A percentile compares a stretch with the other conserved stretches of the same genome.
These are phyloP conservation scores for Sclerospora graminicola DNA, from an alignment of 352 stramenopile species.

Conservation along the genomic window DNA sequence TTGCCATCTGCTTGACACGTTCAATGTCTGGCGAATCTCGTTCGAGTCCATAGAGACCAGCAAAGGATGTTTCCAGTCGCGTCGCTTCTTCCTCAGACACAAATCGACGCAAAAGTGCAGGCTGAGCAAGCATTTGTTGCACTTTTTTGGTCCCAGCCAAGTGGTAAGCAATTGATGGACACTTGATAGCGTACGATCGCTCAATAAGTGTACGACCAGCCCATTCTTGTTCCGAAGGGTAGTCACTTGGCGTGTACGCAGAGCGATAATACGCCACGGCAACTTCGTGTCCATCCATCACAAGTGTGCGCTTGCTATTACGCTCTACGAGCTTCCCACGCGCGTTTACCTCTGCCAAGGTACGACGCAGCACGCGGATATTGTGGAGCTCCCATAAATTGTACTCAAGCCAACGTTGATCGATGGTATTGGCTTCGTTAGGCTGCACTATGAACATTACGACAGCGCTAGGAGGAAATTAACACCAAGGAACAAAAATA, in stretches of 20 bases:
- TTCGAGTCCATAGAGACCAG: slow-evolving; percentile 91
- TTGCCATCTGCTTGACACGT: slow-evolving; percentile 64
- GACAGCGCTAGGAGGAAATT: slow-evolving; percentile 31
- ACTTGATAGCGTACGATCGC: slow-evolving; percentile 91
- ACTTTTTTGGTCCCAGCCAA: slow-evolving; percentile 97
- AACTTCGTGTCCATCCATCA: slow-evolving; percentile 72
- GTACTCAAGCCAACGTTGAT: slow-evolving; percentile 90
- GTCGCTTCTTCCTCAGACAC: slow-evolving; percentile 55
- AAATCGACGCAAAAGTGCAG: slow-evolving; percentile 84
- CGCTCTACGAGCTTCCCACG: slow-evolving; percentile 25
- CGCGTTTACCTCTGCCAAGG: slow-evolving; percentile 53
- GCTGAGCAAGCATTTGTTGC: slow-evolving; percentile 90
- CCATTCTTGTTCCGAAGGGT: slow-evolving; percentile 89
- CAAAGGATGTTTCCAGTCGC: slow-evolving; percentile 88
- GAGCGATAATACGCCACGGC: slow-evolving; percentile 93
- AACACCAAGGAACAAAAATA: too few relatives aligned
- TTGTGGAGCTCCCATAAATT: slow-evolving; percentile 81
- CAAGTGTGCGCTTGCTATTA: slow-evolving; percentile 34
- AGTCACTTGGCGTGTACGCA: slow-evolving; percentile 95
- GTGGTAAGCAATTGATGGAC: slow-evolving; percentile 93
- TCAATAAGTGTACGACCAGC: slow-evolving; percentile 83
- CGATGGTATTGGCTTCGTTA: slow-evolving; percentile 84
- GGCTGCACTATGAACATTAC: slow-evolving; percentile 89
- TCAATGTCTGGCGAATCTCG: slow-evolving; percentile 55
- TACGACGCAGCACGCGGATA: slow-evolving; percentile 67